A percentile compares a stretch with the other conserved stretches of the same genome.
Conservation (phyloP, 331 rosid species). For the Quercus tomentella region DNA sequence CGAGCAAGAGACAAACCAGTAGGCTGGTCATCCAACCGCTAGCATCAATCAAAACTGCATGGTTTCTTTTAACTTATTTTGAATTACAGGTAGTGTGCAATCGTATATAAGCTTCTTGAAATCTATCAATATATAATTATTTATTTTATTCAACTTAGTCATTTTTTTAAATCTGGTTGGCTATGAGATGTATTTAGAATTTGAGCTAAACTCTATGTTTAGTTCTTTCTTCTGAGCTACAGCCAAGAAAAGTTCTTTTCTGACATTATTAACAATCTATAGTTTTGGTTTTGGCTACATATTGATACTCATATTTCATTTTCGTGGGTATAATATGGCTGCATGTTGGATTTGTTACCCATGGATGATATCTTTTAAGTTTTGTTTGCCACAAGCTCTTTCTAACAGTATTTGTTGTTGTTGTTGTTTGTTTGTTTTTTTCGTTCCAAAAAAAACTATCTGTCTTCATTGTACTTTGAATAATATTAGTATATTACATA, state of each 20-base stretch:
- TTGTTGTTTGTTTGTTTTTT: too few relatives aligned
- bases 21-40: constrained; percentile 14
- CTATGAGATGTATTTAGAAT: background rate
- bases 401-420: too few relatives aligned
- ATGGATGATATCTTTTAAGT: background rate
- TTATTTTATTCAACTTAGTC: constrained; percentile 8
- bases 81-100: constrained; percentile 14
- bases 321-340: background rate
- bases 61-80: constrained; percentile 1
- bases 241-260: background rate
- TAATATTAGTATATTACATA: too few relatives aligned
- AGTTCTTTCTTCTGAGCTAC: background rate
- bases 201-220: background rate
- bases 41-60: constrained; percentile 9
- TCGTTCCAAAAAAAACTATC: too few relatives aligned
- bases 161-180: constrained; percentile 23
- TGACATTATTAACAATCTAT: background rate
- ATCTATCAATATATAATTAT: background rate
- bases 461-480: too few relatives aligned
- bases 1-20: constrained; percentile 17
- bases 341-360: background rate
- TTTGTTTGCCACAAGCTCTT: too few relatives aligned
- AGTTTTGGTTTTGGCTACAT: background rate
- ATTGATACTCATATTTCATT: background rate
- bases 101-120: constrained; percentile 14